phyloP scores from a whole-genome alignment of 1,284 basidiomycete genomes.

The Malassezia globosa region DNA sequence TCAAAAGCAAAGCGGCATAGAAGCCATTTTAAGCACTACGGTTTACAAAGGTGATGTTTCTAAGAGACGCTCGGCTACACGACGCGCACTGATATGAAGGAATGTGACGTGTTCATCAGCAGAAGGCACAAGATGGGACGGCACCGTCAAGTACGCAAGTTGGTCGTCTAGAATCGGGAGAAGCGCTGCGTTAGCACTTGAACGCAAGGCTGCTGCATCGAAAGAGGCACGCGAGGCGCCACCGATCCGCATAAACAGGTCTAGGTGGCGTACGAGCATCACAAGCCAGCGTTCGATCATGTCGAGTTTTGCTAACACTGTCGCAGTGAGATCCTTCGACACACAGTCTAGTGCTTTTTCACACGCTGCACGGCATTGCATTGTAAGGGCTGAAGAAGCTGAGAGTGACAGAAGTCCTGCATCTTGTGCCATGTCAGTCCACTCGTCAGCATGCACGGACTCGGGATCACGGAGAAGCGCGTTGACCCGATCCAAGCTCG shows the following conservation, averaged over 20 bases:
- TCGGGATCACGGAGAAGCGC: conserved; percentile 63
- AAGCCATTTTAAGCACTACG: no score
- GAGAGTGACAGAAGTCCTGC: neutral
- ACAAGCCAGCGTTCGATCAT: conserved; percentile 72
- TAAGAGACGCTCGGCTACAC: conserved; percentile 25
- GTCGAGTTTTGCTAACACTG: conserved; percentile 55
- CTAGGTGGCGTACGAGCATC: conserved; percentile 72
- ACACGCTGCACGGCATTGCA: conserved; percentile 15
- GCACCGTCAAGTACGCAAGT: conserved; percentile 21
- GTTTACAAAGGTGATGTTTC: neutral
- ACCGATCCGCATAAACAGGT: conserved; percentile 25
- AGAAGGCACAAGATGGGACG: conserved; percentile 20
- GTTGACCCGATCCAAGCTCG: conserved; percentile 59
- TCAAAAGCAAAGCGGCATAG: no score
- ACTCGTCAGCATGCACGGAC: conserved; percentile 60
- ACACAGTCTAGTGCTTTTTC: conserved; percentile 18
- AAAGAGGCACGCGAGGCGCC: neutral
- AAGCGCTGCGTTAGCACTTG: conserved; percentile 11
- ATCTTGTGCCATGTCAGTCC: conserved; percentile 52
- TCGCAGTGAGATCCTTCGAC: conserved; percentile 48
- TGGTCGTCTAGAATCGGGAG: conserved; percentile 30
- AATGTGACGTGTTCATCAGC: conserved; percentile 27
- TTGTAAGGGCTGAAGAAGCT: neutral
- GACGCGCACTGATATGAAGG: conserved; percentile 32
- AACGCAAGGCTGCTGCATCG: conserved; percentile 1